Base-by-base conservation (phyloP, 2,329 filamentous ascomycete genomes). In the Nemania sp. region DNA sequence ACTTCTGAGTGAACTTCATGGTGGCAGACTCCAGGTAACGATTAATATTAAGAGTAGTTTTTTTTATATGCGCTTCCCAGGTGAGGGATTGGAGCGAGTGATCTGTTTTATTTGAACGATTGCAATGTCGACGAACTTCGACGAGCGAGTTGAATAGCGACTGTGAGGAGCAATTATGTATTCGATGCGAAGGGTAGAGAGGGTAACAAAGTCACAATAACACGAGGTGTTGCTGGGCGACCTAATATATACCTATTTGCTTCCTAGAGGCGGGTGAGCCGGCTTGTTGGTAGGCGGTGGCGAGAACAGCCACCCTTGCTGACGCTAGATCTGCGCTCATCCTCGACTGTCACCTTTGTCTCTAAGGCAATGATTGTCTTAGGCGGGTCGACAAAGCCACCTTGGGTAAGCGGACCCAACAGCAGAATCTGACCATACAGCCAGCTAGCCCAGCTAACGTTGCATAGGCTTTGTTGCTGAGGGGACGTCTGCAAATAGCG, bases 1-100 rank as follows among this genome's bases (percentile, higher is more conserved):
- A 55, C 23, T 68, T 43, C 54, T 70, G 66, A 54, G 64, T 58
- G 57, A 70, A 61, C 62, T 67, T 73, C 73, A 75, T 75, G 7
- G 59, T 71, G 63, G 56, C 56, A 40, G 54, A 43, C 47, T 51
- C 46, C 33, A 54, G 20, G 4, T 52, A 49, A 44, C 40, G 47
- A 63, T 51, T 58, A 58, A 58, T 39, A 60, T 60, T 66, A 64
- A 59, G 55, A 61, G 43, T 56, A 56, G 42, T 26, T 40, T 28
- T 58, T 7, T 41, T 6, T 5, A 19, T 63, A 52, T 62, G 48
- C 51, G 28, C 28, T 52, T 44, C 56, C 57, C 47, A 56, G 49
- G 46, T 51, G 54, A 59, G 49, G 57, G 54, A 31, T 49, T 56
- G 55, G 49, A 63, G 60, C 56, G 60, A 66, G 57, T 55, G 54